Evolutionary conservation across 1,284 basidiomycete genomes (phyloP).

Genomic region (Psilocybe mexicana): DNA sequence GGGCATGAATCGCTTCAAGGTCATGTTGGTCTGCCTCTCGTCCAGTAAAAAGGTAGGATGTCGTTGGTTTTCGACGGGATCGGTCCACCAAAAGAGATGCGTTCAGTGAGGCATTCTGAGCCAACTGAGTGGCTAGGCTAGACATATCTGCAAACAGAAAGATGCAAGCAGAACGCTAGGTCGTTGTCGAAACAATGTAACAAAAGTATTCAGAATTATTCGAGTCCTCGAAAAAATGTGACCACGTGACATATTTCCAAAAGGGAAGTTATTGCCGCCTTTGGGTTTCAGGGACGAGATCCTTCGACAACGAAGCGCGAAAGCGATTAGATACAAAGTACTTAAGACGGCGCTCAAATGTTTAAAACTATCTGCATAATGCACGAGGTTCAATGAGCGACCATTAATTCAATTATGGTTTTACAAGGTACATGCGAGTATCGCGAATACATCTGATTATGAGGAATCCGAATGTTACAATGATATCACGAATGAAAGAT

Average conservation of each 20-base stretch:
- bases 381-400: too few species aligned
- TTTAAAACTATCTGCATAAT: too few species aligned
- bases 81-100: slow-evolving; percentile 72
- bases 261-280: not conserved
- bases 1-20: slow-evolving; percentile 82
- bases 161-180: not conserved
- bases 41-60: slow-evolving; percentile 87
- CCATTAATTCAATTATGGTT: too few species aligned
- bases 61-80: slow-evolving; percentile 57
- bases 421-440: too few species aligned
- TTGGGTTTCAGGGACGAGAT: not conserved
- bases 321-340: not conserved
- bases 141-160: slow-evolving; percentile 35
- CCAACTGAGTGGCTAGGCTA: slow-evolving; percentile 83
- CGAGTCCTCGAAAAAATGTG: too few species aligned
- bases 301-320: too few species aligned
- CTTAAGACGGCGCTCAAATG: too few species aligned
- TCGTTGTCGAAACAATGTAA: too few species aligned
- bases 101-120: slow-evolving; percentile 81
- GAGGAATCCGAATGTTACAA: too few species aligned
- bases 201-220: too few species aligned
- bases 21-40: slow-evolving; percentile 82
- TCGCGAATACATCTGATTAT: too few species aligned
- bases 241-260: not conserved
- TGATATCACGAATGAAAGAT: not conserved